Conservation (phyloP, 108 stramenopile species). For the Parietichytrium sp. region DNA sequence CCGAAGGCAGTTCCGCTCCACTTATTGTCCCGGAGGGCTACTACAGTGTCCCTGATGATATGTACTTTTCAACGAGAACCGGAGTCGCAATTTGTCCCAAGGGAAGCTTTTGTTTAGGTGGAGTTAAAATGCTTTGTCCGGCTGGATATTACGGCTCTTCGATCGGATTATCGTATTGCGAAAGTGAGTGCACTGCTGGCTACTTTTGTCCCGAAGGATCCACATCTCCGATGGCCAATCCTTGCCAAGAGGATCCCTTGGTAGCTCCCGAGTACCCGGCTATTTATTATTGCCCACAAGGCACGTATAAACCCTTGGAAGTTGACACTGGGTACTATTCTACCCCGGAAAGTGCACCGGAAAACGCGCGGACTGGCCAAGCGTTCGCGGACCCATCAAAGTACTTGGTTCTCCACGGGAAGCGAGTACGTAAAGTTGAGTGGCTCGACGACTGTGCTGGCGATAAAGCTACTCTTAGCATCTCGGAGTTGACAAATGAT, state of each 20-base stretch:
- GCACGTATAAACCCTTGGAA: background rate
- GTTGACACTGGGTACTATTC: slow-evolving; percentile 2
- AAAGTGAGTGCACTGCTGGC: slow-evolving; percentile 33
- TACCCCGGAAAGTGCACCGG: background rate
- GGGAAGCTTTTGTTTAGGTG: slow-evolving; percentile 18
- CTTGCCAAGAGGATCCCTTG: background rate
- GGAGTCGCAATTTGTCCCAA: background rate
- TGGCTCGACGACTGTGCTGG: background rate
- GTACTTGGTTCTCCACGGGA: background rate
- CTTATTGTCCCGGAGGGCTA: background rate
- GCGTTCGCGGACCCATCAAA: background rate
- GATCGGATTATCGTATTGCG: background rate
- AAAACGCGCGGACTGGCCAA: background rate
- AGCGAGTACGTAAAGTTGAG: background rate
- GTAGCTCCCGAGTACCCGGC: background rate
- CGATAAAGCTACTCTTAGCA: background rate
- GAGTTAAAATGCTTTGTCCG: background rate
- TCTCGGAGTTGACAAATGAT: slow-evolving; percentile 14
- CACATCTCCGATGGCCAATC: background rate
- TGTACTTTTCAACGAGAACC: background rate
- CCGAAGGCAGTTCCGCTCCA: background rate
- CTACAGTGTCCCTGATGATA: background rate
- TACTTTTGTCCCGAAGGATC: slow-evolving; percentile 40
- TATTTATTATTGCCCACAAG: slow-evolving; percentile 20
- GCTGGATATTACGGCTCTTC: slow-evolving; percentile 34